These are phyloP conservation scores for Nicotiana knightiana DNA, from an alignment of 257 asterid species.

Conservation along the genomic window DNA sequence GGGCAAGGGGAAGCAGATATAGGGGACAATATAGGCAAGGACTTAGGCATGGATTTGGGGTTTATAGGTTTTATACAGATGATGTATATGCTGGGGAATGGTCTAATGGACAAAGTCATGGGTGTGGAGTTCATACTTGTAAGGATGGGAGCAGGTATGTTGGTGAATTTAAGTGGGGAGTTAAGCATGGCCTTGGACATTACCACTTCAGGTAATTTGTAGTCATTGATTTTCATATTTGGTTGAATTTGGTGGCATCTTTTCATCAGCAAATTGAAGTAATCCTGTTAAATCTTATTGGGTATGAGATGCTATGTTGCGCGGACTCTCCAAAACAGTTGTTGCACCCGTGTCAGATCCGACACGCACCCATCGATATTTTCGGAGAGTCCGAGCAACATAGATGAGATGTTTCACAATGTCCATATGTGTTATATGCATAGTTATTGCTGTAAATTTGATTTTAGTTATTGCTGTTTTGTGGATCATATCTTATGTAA, in stretches of 20 bases:
- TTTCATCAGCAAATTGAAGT: neutral
- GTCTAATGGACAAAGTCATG: conserved; percentile 47
- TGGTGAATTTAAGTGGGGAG: conserved; percentile 51
- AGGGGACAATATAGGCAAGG: conserved; percentile 46
- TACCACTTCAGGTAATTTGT: conserved; percentile 39
- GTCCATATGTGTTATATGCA: neutral
- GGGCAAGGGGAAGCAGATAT: conserved; percentile 50
- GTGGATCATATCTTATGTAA: neutral
- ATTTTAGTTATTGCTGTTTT: neutral
- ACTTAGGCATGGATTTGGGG: conserved; percentile 41
- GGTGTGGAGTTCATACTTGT: conserved; percentile 43
- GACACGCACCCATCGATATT: too few species aligned
- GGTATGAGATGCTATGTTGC: too few species aligned
- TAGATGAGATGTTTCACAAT: too few species aligned
- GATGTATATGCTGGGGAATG: conserved; percentile 52
- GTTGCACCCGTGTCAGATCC: too few species aligned
- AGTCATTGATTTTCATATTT: neutral
- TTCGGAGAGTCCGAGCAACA: too few species aligned
- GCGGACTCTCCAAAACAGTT: too few species aligned
- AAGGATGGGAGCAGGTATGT: conserved; percentile 41
- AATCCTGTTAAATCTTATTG: neutral
- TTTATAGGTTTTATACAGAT: conserved; percentile 39
- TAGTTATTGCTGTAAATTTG: neutral
- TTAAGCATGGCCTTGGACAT: conserved; percentile 48
- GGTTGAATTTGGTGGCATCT: neutral